These are phyloP conservation scores for Mycena indigotica DNA, from an alignment of 768 basidiomycete species.

Conservation along the genomic window DNA sequence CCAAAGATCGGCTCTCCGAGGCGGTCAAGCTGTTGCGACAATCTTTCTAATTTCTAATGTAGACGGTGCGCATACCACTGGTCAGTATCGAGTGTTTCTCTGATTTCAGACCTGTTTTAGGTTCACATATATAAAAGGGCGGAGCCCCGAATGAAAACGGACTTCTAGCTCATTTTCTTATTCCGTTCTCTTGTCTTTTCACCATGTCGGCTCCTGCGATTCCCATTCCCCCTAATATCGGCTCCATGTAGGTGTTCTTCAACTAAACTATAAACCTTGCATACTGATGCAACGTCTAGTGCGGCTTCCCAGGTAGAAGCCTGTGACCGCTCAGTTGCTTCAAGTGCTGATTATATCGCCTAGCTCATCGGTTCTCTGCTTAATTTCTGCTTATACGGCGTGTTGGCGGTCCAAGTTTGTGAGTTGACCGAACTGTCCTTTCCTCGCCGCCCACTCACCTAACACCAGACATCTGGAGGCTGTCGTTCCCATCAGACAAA, in stretches of 20 bases:
- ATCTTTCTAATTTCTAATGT: too few relatives aligned
- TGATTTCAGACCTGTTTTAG: neutral
- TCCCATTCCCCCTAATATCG: neutral
- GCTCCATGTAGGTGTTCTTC: neutral
- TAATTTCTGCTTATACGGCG: constrained; percentile 6
- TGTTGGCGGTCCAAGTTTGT: constrained; percentile 8
- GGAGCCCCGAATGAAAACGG: too few relatives aligned
- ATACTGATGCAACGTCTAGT: too few relatives aligned
- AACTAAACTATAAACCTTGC: too few relatives aligned
- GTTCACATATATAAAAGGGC: too few relatives aligned
- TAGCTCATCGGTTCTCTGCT: constrained; percentile 14
- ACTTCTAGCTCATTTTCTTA: too few relatives aligned
- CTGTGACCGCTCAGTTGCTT: too few relatives aligned
- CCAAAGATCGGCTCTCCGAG: too few relatives aligned
- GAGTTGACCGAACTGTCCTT: neutral
- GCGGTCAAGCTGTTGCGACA: too few relatives aligned
- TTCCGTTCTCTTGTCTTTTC: neutral
- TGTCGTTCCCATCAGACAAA: constrained; percentile 6
- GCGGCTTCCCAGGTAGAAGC: neutral
- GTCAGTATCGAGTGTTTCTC: neutral
- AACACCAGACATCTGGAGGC: constrained; percentile 3
- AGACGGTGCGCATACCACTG: too few relatives aligned
- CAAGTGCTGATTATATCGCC: too few relatives aligned
- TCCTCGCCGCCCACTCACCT: too few relatives aligned
- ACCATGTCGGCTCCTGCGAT: neutral